These are phyloP conservation scores for Paspalum vaginatum DNA, from an alignment of 176 grass and related monocot genomes.

Conservation along the genomic window DNA sequence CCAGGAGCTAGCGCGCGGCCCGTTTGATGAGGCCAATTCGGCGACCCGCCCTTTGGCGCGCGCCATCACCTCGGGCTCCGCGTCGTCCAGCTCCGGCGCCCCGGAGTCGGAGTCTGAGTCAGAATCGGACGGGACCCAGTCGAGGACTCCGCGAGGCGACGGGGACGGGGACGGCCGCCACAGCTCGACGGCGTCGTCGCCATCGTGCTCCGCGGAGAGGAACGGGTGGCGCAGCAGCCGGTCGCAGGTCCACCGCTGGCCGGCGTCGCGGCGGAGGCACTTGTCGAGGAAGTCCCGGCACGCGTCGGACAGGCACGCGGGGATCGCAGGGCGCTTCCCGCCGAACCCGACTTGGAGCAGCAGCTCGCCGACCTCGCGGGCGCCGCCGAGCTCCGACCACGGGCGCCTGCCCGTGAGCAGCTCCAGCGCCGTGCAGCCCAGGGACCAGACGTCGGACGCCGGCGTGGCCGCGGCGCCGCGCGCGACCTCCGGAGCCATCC, in stretches of 20 bases:
- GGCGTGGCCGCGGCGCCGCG: constrained; percentile 60
- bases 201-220: constrained; percentile 39
- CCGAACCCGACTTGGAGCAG: constrained; percentile 65
- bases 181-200: neutral
- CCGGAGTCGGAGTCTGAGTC: constrained; percentile 51
- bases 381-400: constrained; percentile 61
- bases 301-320: constrained; percentile 52
- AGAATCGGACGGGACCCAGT: constrained; percentile 51
- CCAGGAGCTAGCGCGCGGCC: constrained; percentile 35
- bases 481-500: constrained; percentile 94
- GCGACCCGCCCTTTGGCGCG: constrained; percentile 61
- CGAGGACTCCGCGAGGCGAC: constrained; percentile 76
- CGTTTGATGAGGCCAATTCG: constrained; percentile 51
- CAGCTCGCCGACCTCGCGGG: constrained; percentile 46
- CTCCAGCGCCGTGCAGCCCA: constrained; percentile 92
- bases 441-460: constrained; percentile 84
- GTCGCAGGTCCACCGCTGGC: constrained; percentile 69
- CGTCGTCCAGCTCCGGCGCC: neutral
- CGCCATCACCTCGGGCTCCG: constrained; percentile 46
- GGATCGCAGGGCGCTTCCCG: constrained; percentile 56
- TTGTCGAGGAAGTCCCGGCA: constrained; percentile 73
- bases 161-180: constrained; percentile 39
- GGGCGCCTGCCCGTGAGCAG: constrained; percentile 68
- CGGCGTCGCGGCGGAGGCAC: constrained; percentile 68
- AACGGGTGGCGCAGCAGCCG: constrained; percentile 77